Percentiles rank a stretch among this genome's conserved stretches.
phyloP scores from a whole-genome alignment of 768 basidiomycete genomes.

The Suillus subaureus region DNA sequence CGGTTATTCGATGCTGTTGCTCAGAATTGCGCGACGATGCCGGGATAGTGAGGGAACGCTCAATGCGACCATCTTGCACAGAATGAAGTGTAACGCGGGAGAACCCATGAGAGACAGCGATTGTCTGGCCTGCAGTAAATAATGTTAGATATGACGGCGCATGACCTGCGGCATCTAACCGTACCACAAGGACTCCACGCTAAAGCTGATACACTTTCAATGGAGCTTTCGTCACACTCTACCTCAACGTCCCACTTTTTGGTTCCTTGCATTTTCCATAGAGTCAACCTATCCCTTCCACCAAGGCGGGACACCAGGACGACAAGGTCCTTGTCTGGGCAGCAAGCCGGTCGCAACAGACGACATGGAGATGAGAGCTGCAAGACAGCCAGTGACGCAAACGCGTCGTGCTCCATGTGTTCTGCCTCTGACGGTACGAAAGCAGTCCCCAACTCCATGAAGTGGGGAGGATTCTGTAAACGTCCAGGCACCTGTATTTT shows the following conservation, averaged over 20 bases:
- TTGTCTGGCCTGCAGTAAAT: conserved; percentile 54
- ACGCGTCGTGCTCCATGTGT: conserved; percentile 49
- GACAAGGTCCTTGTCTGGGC: conserved; percentile 84
- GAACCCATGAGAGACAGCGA: conserved; percentile 74
- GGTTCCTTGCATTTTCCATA: conserved; percentile 81
- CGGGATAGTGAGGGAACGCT: conserved; percentile 47
- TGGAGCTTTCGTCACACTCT: conserved; percentile 45
- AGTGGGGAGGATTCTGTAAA: too few relatives aligned
- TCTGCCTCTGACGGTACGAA: conserved; percentile 1
- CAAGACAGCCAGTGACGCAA: conserved; percentile 56
- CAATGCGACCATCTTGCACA: conserved; percentile 70
- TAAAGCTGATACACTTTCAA: conserved; percentile 56
- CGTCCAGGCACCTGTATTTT: too few relatives aligned
- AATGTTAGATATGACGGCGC: conserved; percentile 8
- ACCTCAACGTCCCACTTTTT: conserved; percentile 84
- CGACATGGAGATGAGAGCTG: conserved; percentile 60
- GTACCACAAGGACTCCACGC: conserved; percentile 86
- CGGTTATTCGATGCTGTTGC: conserved; percentile 38
- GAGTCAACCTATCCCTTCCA: conserved; percentile 66
- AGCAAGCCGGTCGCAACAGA: conserved; percentile 66
- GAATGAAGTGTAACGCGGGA: conserved; percentile 72
- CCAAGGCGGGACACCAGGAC: conserved; percentile 67
- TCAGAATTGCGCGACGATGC: conserved; percentile 15
- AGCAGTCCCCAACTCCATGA: too few relatives aligned
- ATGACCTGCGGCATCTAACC: conserved; percentile 13